Percentiles rank a stretch among this genome's conserved stretches.
These are phyloP conservation scores for Aspergillus carlsbadensis DNA, from an alignment of 495 filamentous ascomycete genomes.

Conservation along the genomic window DNA sequence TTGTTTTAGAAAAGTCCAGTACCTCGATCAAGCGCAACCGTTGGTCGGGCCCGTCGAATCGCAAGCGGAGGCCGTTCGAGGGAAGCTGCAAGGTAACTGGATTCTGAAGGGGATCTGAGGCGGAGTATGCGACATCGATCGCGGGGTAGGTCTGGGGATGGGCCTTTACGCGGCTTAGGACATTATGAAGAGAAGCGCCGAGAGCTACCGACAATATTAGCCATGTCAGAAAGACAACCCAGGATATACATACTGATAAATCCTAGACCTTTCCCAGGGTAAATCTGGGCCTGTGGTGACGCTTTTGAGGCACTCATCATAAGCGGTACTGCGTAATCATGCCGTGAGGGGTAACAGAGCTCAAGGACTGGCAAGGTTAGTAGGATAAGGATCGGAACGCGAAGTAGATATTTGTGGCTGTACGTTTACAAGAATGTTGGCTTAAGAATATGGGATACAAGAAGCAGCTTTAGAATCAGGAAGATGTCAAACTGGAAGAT, in stretches of 20 bases:
- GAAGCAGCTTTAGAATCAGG: not conserved
- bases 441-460: not conserved
- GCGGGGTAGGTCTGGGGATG: constrained; percentile 77
- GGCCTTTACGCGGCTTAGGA: constrained; percentile 79
- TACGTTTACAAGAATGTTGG: not conserved
- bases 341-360: constrained; percentile 13
- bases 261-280: constrained; percentile 74
- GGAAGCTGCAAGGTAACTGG: constrained; percentile 74
- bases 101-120: constrained; percentile 63
- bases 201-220: constrained; percentile 57
- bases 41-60: constrained; percentile 93
- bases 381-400: not conserved
- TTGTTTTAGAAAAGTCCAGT: constrained; percentile 82
- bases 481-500: not conserved
- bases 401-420: not conserved
- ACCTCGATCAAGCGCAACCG: constrained; percentile 88
- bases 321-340: constrained; percentile 11
- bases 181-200: constrained; percentile 85
- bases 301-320: constrained; percentile 48
- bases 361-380: not conserved
- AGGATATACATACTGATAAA: constrained; percentile 62
- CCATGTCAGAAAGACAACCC: constrained; percentile 8
- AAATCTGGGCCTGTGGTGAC: constrained; percentile 60
- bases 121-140: constrained; percentile 77
- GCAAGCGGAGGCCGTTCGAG: constrained; percentile 81